These are phyloP conservation scores for Groenewaldozyma salmanticensis DNA, from an alignment of 805 yeast species.

Conservation along the genomic window DNA sequence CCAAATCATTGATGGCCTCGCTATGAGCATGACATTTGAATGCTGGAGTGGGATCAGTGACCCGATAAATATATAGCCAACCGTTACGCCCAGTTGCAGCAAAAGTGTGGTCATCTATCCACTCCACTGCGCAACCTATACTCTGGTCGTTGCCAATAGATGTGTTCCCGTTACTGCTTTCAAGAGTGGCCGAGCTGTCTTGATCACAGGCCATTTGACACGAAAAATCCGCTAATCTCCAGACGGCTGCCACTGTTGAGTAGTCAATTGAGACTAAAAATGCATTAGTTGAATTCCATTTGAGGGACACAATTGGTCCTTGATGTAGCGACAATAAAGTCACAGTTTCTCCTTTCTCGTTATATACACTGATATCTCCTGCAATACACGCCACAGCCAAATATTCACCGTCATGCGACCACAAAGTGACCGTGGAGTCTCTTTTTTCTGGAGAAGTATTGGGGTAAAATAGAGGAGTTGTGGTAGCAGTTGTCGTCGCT, in stretches of 20 bases:
- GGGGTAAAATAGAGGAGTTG: conserved; percentile 7
- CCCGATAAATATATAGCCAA: conserved; percentile 45
- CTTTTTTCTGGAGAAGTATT: conserved; percentile 14
- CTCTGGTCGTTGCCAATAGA: conserved; percentile 2
- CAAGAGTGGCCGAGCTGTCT: background rate
- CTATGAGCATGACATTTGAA: conserved; percentile 58
- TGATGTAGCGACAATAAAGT: conserved; percentile 43
- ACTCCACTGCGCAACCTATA: conserved; percentile 49
- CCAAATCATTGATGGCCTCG: conserved; percentile 44
- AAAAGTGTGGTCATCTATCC: conserved; percentile 64
- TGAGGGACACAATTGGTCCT: conserved; percentile 43
- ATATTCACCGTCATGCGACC: conserved; percentile 60
- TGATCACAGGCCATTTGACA: background rate
- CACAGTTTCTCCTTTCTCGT: conserved; percentile 53
- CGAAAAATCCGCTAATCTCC: conserved; percentile 29
- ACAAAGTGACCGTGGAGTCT: conserved; percentile 29
- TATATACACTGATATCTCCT: conserved; percentile 79
- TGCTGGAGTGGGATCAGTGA: conserved; percentile 36
- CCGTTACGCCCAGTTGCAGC: conserved; percentile 57
- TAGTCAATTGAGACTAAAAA: conserved; percentile 52
- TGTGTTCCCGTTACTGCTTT: background rate
- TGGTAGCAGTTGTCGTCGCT: background rate
- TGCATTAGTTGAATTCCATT: conserved; percentile 53
- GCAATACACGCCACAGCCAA: conserved; percentile 54
- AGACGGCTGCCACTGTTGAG: conserved; percentile 44